Conservation (phyloP, 495 filamentous ascomycete species). For the Penicillium macrosclerotiorum region DNA sequence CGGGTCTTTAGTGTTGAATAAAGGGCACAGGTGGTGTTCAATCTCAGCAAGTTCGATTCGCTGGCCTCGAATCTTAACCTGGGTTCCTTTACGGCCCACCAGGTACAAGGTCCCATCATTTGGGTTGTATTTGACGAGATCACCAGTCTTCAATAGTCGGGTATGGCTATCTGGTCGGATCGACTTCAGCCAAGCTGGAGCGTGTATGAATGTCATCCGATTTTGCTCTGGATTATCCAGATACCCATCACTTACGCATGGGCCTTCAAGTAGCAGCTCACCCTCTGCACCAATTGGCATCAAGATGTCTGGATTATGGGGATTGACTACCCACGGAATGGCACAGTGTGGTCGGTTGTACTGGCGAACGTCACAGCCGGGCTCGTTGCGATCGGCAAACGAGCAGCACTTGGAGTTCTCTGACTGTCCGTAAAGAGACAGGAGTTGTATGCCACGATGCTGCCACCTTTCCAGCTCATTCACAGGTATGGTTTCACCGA, state of each 20-base stretch:
- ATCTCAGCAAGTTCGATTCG: conserved; percentile 44
- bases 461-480: neutral
- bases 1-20: neutral
- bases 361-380: neutral
- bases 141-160: conserved; percentile 32
- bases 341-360: no score
- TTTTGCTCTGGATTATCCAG: conserved; percentile 47
- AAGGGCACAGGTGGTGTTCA: conserved; percentile 13
- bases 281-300: conserved; percentile 50
- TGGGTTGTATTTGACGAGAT: conserved; percentile 20
- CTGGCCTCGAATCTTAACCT: conserved; percentile 41
- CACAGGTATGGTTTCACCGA: conserved; percentile 41
- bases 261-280: conserved; percentile 58
- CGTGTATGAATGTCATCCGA: conserved; percentile 36
- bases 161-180: neutral
- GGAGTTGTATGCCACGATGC: conserved; percentile 17
- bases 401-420: conserved; percentile 3
- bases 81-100: conserved; percentile 32
- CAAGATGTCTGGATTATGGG: conserved; percentile 44
- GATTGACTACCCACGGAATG: conserved; percentile 49
- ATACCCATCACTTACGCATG: conserved; percentile 49
- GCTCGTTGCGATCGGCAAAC: neutral
- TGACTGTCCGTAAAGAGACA: no score
- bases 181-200: conserved; percentile 1
- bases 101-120: conserved; percentile 19